Base-by-base conservation (phyloP, 192 early-diverging fungal species). In the Coemansia sp. region DNA sequence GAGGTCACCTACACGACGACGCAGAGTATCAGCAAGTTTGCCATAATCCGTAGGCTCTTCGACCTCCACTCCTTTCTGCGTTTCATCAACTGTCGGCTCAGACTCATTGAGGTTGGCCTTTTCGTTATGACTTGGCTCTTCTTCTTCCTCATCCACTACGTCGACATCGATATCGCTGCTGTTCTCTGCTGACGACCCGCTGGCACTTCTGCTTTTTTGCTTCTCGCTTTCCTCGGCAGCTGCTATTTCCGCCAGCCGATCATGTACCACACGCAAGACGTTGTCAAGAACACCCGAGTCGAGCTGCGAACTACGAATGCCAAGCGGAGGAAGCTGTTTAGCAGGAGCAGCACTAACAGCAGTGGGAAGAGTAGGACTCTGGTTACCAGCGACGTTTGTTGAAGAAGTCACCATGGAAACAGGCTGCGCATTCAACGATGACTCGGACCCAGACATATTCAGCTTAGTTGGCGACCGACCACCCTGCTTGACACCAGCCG, bases 1-100 rank as follows among this genome's bases (percentile, higher is more conserved):
- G 45, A 80, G 63, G 11, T 38, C 54, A 17, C 64, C 57, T 17
- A 80, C 72, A 29, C 77, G 77, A 54, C 31, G 60, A 25, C 77
- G 77, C 31, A 80, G 66, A 10, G 62, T n/a, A 11, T 68, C 45
- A 3, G 72, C 77, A 18, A 74, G 69, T 22, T 49, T 60, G 38
- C 48, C 28, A 33, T 80, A 80, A 49, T 80, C 77, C 2, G 64
- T 62, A 2, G 77, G 77, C 48, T 80, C 77, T 16, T 80, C 77
- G n/a, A 80, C 48, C 66, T 80, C 66, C 17, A 80, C 59, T 2
- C 45, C 56, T 48, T 30, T 59, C 25, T 56, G 61, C n/a, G n/a
- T n/a, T n/a, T n/a, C n/a, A n/a, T n/a, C n/a, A n/a, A n/a, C n/a
- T n/a, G n/a, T n/a, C n/a, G n/a, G n/a, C n/a, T n/a, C n/a, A n/a